These are phyloP conservation scores for Grigorovia humatica DNA, from an alignment of 805 yeast genomes.

Conservation along the genomic window DNA sequence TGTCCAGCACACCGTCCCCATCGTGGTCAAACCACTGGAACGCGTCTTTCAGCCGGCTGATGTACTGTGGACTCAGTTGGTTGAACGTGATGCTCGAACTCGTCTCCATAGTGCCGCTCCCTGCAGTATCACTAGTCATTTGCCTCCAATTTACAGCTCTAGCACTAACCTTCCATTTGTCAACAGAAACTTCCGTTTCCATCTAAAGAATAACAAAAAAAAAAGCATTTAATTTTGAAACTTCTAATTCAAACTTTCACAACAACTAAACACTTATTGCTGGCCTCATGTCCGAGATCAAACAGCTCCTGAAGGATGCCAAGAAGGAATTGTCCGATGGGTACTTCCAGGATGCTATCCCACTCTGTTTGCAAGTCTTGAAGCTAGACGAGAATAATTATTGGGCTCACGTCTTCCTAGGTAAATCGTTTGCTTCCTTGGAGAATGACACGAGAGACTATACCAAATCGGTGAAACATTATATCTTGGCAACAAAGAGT, in stretches of 20 bases:
- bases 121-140: neutral
- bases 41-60: slow-evolving; percentile 57
- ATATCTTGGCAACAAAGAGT: slow-evolving; percentile 39
- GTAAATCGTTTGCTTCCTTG: slow-evolving; percentile 51
- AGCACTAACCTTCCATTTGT: too few relatives aligned
- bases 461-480: slow-evolving; percentile 23
- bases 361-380: slow-evolving; percentile 44
- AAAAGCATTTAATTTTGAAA: too few relatives aligned
- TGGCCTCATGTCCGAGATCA: slow-evolving; percentile 25
- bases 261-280: too few relatives aligned
- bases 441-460: slow-evolving; percentile 19
- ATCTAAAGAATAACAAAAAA: too few relatives aligned
- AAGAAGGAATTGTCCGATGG: slow-evolving; percentile 41
- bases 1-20: slow-evolving; percentile 55
- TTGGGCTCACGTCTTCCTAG: slow-evolving; percentile 60
- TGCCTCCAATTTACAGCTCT: too few relatives aligned
- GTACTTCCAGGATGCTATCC: slow-evolving; percentile 55
- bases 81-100: slow-evolving; percentile 28
- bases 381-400: slow-evolving; percentile 46
- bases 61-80: slow-evolving; percentile 50
- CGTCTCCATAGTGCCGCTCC: slow-evolving; percentile 11
- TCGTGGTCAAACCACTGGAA: slow-evolving; percentile 77
- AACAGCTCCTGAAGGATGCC: slow-evolving; percentile 38
- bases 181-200: too few relatives aligned
- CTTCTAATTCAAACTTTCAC: too few relatives aligned